These are phyloP conservation scores for Plasmodium chabaudi DNA, from an alignment of 169 alveolate genomes.

Conservation along the genomic window DNA sequence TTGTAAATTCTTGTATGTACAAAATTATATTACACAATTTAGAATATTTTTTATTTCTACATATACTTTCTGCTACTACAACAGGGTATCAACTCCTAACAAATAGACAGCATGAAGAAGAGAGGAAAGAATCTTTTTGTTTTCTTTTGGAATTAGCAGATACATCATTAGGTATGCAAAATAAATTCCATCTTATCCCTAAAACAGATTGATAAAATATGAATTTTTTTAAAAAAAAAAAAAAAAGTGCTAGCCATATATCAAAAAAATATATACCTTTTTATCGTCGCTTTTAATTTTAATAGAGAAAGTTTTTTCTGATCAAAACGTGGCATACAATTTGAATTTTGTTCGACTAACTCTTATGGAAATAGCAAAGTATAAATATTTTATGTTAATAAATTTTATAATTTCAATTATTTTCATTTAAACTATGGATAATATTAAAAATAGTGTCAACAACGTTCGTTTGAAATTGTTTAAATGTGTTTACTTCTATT, in stretches of 20 bases:
- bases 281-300: background rate
- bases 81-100: slow-evolving; percentile 43
- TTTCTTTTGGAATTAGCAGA: slow-evolving; percentile 58
- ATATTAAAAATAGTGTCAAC: no score
- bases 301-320: slow-evolving; percentile 49
- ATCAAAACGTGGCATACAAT: slow-evolving; percentile 15
- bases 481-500: background rate
- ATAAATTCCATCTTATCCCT: no score
- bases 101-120: slow-evolving; percentile 49
- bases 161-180: slow-evolving; percentile 43
- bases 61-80: background rate
- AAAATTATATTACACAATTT: no score
- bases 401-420: slow-evolving; percentile 1
- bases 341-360: slow-evolving; percentile 45
- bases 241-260: background rate
- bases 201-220: no score
- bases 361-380: slow-evolving; percentile 74
- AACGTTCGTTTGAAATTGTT: background rate
- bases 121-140: slow-evolving; percentile 52
- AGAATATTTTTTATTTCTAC: no score
- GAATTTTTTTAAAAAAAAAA: no score
- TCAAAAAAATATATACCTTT: background rate
- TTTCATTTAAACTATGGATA: background rate
- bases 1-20: background rate
- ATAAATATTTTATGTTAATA: background rate